phyloP scores from a whole-genome alignment of 306 rosid species.

The Cucumis hystrix region DNA sequence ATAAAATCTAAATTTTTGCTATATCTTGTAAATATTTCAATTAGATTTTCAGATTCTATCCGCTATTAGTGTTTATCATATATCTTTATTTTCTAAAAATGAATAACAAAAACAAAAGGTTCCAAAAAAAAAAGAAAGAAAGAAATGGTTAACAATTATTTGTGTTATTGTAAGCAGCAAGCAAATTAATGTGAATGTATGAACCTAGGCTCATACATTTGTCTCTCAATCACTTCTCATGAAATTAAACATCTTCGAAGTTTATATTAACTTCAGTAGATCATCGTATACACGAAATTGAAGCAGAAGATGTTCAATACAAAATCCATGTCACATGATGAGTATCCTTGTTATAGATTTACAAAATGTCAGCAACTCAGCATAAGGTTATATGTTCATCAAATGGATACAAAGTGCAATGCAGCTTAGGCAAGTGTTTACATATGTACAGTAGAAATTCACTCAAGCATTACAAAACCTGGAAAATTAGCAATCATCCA shows the following conservation, averaged over 20 bases:
- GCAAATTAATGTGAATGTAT: too few species aligned
- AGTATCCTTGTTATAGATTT: background rate
- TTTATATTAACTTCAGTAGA: background rate
- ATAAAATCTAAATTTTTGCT: too few species aligned
- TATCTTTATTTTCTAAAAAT: too few species aligned
- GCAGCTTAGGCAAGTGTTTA: background rate
- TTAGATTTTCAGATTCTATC: too few species aligned
- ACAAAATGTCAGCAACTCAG: background rate
- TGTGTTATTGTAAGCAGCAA: too few species aligned
- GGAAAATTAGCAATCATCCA: conserved; percentile 2
- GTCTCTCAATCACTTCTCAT: background rate
- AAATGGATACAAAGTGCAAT: conserved; percentile 3
- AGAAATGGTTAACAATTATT: too few species aligned
- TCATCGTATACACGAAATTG: background rate
- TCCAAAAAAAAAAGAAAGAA: too few species aligned
- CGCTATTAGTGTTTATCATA: too few species aligned
- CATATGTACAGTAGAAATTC: conserved; percentile 1
- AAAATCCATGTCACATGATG: background rate
- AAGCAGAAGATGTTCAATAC: background rate
- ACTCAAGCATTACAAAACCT: conserved; percentile 4
- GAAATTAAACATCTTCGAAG: background rate
- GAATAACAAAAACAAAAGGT: too few species aligned
- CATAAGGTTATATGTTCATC: conserved; percentile 1
- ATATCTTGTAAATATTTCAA: too few species aligned
- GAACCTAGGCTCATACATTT: too few species aligned